Evolutionary conservation across 345 rosid species (phyloP).

Genomic region (Barbarea vulgaris): DNA sequence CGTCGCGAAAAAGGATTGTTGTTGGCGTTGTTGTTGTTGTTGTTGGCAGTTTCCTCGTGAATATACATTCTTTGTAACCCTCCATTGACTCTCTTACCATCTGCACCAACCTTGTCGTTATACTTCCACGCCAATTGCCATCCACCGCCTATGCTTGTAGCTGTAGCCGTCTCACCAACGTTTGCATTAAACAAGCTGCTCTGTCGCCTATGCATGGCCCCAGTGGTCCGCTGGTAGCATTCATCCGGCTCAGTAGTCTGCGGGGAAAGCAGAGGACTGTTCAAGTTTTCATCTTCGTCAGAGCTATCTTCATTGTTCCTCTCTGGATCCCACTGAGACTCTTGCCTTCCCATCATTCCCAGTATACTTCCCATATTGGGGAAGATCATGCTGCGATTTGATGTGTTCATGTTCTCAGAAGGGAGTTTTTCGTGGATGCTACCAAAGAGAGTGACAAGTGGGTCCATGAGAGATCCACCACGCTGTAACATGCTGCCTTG

Average conservation of each 20-base stretch:
- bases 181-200: constrained; percentile 64
- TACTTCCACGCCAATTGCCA: constrained; percentile 93
- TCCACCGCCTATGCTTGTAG: constrained; percentile 85
- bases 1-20: constrained; percentile 53
- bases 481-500: constrained; percentile 68
- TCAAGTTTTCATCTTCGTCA: constrained; percentile 66
- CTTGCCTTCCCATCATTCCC: constrained; percentile 54
- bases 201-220: constrained; percentile 53
- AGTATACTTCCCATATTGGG: constrained; percentile 80
- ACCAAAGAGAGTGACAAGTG: constrained; percentile 83
- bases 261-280: constrained; percentile 76
- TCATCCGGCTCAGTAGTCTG: constrained; percentile 65
- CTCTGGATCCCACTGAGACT: constrained; percentile 77
- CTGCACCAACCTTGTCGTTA: constrained; percentile 65
- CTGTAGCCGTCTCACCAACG: constrained; percentile 56
- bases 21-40: constrained; percentile 22
- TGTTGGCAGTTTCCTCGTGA: constrained; percentile 56
- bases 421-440: constrained; percentile 80
- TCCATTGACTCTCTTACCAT: constrained; percentile 54
- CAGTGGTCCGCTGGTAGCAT: constrained; percentile 48
- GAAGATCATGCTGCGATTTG: constrained; percentile 63
- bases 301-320: constrained; percentile 47
- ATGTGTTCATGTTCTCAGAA: constrained; percentile 41
- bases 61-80: constrained; percentile 73
- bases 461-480: constrained; percentile 63